phyloP scores from a whole-genome alignment of 192 early-diverging fungal species.

The Coemansia sp. region DNA sequence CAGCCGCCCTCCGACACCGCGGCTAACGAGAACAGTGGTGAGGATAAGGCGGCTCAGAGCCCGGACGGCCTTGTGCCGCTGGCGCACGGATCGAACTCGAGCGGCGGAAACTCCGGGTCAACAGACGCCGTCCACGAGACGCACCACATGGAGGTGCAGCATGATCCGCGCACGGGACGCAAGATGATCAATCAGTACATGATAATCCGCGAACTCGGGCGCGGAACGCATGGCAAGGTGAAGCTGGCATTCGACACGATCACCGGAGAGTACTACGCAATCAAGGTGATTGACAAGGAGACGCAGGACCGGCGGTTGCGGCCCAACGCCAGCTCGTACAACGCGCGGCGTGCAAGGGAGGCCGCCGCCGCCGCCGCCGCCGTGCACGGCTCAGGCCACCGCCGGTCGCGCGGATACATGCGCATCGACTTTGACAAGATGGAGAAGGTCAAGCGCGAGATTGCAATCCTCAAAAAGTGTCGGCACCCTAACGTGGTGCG shows the following conservation, averaged over 20 bases:
- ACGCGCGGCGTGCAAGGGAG: constrained; percentile 11
- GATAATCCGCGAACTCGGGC: constrained; percentile 84
- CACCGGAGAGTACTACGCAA: constrained; percentile 67
- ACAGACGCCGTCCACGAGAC: constrained; percentile 75
- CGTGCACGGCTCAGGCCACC: constrained; percentile 7
- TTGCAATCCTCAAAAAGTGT: constrained; percentile 96
- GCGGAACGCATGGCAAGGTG: constrained; percentile 96
- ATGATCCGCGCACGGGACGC: constrained; percentile 82
- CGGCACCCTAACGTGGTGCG: constrained; percentile 89
- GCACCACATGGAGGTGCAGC: constrained; percentile 75
- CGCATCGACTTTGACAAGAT: constrained; percentile 52
- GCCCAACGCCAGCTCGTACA: constrained; percentile 13
- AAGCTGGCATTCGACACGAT: constrained; percentile 83
- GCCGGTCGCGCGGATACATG: constrained; percentile 38
- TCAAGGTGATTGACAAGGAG: constrained; percentile 61
- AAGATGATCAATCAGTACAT: constrained; percentile 98
- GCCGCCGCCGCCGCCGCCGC: constrained; percentile 5
- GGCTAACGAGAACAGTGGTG: no score
- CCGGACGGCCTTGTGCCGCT: not conserved
- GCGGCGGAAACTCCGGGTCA: constrained; percentile 1
- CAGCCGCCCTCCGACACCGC: not conserved
- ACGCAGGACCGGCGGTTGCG: constrained; percentile 49
- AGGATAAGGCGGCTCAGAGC: not conserved
- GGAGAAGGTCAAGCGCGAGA: constrained; percentile 91
- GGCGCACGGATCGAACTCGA: not conserved